Conservation (phyloP, 352 stramenopile species). For the Phytophthora boehmeriae region DNA sequence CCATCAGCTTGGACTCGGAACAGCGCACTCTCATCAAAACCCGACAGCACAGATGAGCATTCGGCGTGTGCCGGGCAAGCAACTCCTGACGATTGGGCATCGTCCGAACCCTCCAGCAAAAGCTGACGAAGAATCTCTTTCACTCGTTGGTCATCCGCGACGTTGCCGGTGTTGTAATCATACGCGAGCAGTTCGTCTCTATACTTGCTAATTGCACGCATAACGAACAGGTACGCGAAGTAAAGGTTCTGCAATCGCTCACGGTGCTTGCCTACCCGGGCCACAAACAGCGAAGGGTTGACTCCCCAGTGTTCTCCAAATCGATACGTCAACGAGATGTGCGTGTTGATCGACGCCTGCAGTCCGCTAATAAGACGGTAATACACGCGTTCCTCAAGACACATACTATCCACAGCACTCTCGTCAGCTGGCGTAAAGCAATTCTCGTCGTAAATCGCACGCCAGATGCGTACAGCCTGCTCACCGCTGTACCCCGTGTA, state of each 20-base stretch:
- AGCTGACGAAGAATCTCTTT: slow-evolving; percentile 72
- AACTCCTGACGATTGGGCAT: slow-evolving; percentile 29
- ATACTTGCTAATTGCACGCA: slow-evolving; percentile 95
- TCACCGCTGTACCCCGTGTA: slow-evolving; percentile 98
- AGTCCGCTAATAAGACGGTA: slow-evolving; percentile 96
- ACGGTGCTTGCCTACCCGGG: slow-evolving; percentile 91
- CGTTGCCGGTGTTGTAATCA: slow-evolving; percentile 95
- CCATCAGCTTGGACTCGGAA: slow-evolving; percentile 73
- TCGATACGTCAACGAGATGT: slow-evolving; percentile 91
- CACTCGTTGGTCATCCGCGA: slow-evolving; percentile 77
- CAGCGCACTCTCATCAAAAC: slow-evolving; percentile 90
- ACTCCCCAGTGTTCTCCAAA: slow-evolving; percentile 69
- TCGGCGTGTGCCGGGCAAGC: slow-evolving; percentile 60
- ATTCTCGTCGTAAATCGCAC: slow-evolving; percentile 98
- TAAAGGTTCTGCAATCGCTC: slow-evolving; percentile 98
- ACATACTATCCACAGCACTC: slow-evolving; percentile 75
- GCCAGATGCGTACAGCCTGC: slow-evolving; percentile 94
- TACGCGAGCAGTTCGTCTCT: slow-evolving; percentile 92
- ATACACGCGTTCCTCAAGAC: slow-evolving; percentile 95
- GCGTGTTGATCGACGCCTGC: slow-evolving; percentile 96
- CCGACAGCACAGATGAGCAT: slow-evolving; percentile 71
- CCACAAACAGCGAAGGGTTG: slow-evolving; percentile 83
- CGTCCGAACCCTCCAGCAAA: slow-evolving; percentile 62
- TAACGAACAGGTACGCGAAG: slow-evolving; percentile 98
- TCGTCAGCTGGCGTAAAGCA: slow-evolving; percentile 88